Evolutionary conservation across 495 filamentous ascomycete species (phyloP), one percentile per base, ranked within the genome.

Genomic region (Cudoniella acicularis): DNA sequence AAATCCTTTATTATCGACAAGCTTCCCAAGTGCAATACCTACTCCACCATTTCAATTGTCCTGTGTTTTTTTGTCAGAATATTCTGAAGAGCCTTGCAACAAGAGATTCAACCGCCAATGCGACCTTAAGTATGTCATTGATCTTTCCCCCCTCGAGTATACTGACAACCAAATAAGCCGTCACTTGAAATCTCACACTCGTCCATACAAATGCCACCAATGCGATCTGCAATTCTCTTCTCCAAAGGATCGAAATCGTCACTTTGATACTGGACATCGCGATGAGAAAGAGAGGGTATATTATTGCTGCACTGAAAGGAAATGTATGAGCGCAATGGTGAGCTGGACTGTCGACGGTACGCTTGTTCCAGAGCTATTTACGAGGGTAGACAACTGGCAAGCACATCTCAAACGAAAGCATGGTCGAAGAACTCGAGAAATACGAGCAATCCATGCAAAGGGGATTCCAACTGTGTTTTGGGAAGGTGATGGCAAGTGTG

Each of bases 131-230:
- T 55, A 13, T 2, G 36, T 55, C 2, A 13, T 36, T n/a, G 2
- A n/a, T n/a, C 17, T 40, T 3, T 36, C n/a, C 17, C 25, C 23
- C n/a, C 17, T 3, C 22, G 13, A 13, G 6, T 52, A 2, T n/a
- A 52, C 23, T 52, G 10, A 52, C 9, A 17, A 9, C 10, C 3
- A 30, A 10, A 36, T 40, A 6, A 56, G 53, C 4, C 40, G 54
- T 1, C 54, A 56, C 24, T n/a, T 47, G 40, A 56, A 56, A 18
- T 26, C 26, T 26, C 54, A 56, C 45, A 49, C 43, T 40, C 42
- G 54, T 1, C 54, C 54, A 10, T 49, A 41, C 9, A 56, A 36
- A 48, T 56, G 54, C 10, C 2, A 9, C 10, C 43, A 56, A 20
- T 56, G 54, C 17, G 17, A 30, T 13, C 4, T 36, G 47, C 1